Evolutionary conservation across 495 filamentous ascomycete species (phyloP).

Genomic region (Talaromyces trachyspermus): DNA sequence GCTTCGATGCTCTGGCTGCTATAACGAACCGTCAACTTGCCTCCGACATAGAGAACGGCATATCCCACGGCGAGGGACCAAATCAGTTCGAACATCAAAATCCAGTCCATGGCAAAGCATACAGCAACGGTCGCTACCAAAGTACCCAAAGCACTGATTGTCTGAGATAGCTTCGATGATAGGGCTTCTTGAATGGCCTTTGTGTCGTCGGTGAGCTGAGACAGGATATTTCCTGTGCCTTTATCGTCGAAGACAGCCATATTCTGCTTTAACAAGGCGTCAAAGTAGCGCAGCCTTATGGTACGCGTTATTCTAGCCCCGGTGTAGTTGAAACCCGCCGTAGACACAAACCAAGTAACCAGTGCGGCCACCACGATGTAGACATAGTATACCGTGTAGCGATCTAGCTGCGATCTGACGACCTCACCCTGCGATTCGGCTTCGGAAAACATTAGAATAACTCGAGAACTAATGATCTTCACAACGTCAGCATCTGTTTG

Average conservation of each 20-base stretch:
- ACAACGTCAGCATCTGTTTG: too few species aligned
- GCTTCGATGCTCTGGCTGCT: neutral
- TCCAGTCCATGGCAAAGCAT: neutral
- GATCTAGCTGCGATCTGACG: too few species aligned
- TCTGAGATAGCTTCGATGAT: slow-evolving; percentile 14
- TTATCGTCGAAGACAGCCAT: slow-evolving; percentile 9
- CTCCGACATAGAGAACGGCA: neutral
- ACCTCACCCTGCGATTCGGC: too few species aligned
- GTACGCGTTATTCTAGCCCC: neutral
- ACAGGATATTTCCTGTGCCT: slow-evolving; percentile 8
- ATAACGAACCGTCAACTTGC: neutral
- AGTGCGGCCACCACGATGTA: slow-evolving; percentile 9
- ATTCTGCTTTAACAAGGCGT: slow-evolving; percentile 11
- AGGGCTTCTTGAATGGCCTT: slow-evolving; percentile 21
- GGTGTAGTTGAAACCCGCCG: slow-evolving; percentile 1
- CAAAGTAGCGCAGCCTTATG: slow-evolving; percentile 1
- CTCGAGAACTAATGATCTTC: too few species aligned
- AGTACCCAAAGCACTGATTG: neutral
- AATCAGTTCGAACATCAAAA: neutral
- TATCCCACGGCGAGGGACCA: neutral
- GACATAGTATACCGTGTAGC: slow-evolving; percentile 3
- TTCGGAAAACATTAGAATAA: too few species aligned
- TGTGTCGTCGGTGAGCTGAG: slow-evolving; percentile 7
- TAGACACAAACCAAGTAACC: slow-evolving; percentile 1
- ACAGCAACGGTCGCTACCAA: neutral